phyloP scores from a whole-genome alignment of 495 filamentous ascomycete genomes.

The Friedmanniomyces endolithicus region DNA sequence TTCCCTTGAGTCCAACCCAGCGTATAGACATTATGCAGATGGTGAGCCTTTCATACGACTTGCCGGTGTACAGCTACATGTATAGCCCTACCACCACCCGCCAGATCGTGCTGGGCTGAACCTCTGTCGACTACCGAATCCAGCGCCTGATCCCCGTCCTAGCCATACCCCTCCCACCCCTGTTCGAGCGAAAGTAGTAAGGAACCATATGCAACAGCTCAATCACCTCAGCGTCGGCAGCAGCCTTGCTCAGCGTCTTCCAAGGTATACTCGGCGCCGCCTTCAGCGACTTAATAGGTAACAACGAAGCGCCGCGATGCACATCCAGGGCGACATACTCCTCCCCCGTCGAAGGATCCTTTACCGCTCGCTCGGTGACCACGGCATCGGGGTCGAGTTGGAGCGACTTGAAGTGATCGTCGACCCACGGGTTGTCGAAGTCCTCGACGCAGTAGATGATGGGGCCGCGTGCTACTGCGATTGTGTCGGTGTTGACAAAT shows the following conservation, averaged over 20 bases:
- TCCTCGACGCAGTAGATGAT: slow-evolving; percentile 49
- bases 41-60: too few relatives aligned
- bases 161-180: slow-evolving; percentile 9
- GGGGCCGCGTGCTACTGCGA: slow-evolving; percentile 42
- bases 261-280: background rate
- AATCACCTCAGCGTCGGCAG: too few relatives aligned
- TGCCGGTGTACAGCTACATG: too few relatives aligned
- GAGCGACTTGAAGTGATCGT: slow-evolving; percentile 40
- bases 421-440: slow-evolving; percentile 44
- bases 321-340: background rate
- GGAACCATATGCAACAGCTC: slow-evolving; percentile 15
- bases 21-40: too few relatives aligned
- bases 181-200: slow-evolving; percentile 19
- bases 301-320: background rate
- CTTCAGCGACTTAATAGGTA: background rate
- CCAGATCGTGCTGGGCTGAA: too few relatives aligned
- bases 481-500: slow-evolving; percentile 27
- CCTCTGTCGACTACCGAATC: too few relatives aligned
- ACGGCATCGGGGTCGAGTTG: background rate
- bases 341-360: slow-evolving; percentile 2
- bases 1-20: too few relatives aligned
- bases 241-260: background rate
- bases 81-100: too few relatives aligned
- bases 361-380: background rate
- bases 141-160: too few relatives aligned